phyloP scores from a whole-genome alignment of 2,329 filamentous ascomycete genomes.

The Ophiostoma perfectum region DNA sequence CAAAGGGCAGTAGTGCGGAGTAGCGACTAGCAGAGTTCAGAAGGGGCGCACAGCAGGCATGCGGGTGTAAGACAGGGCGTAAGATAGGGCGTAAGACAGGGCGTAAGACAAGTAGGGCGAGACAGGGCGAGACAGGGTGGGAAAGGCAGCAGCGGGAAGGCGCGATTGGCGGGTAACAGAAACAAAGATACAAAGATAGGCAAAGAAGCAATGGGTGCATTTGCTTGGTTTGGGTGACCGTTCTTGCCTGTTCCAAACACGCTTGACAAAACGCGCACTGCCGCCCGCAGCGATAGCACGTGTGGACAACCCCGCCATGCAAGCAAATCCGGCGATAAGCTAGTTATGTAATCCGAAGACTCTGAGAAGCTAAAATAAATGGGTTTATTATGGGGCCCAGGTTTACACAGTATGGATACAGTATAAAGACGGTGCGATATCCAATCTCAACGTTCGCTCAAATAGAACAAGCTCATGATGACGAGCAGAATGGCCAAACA shows the following conservation, averaged over 20 bases:
- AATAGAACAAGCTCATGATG: too few relatives aligned
- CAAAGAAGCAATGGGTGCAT: background rate
- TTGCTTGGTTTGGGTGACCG: background rate
- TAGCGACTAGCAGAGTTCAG: background rate
- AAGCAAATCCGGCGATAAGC: constrained; percentile 6
- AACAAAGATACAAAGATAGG: background rate
- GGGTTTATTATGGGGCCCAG: too few relatives aligned
- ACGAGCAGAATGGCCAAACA: background rate
- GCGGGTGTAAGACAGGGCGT: background rate
- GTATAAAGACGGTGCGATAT: too few relatives aligned
- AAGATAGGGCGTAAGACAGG: background rate
- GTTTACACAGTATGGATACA: too few relatives aligned
- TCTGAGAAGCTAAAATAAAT: background rate
- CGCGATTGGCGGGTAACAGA: background rate
- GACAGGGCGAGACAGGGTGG: constrained; percentile 8
- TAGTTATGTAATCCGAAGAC: constrained; percentile 1
- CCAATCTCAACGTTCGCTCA: too few relatives aligned
- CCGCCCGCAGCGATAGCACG: background rate
- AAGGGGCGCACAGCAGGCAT: background rate
- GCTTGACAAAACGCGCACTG: background rate
- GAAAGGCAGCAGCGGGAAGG: background rate
- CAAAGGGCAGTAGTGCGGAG: background rate
- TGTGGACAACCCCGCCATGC: constrained; percentile 1
- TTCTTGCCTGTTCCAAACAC: constrained; percentile 7
- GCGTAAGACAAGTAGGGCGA: background rate